A percentile compares a stretch with the other conserved stretches of the same genome.
phyloP scores from a whole-genome alignment of 306 rosid genomes.

The Ziziphus jujuba region DNA sequence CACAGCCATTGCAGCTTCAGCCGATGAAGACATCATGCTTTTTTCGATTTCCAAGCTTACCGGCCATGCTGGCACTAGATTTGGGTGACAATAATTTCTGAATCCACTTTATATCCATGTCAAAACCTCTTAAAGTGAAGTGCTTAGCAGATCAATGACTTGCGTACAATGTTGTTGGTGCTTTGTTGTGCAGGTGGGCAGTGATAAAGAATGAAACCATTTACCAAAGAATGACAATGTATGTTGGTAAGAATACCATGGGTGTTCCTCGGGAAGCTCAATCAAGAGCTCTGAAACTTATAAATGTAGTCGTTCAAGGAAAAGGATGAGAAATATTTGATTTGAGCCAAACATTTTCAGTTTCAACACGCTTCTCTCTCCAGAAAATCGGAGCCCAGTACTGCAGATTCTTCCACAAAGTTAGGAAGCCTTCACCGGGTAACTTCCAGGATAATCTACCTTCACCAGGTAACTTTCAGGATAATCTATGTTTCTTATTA shows the following conservation, averaged over 20 bases:
- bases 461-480: too few relatives aligned
- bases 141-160: too few relatives aligned
- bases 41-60: constrained; percentile 49
- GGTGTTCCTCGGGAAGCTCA: neutral
- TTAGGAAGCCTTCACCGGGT: too few relatives aligned
- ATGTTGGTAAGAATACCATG: neutral
- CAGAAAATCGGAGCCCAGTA: too few relatives aligned
- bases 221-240: neutral
- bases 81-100: neutral
- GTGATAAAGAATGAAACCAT: neutral
- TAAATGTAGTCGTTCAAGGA: neutral
- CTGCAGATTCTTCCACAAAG: too few relatives aligned
- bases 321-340: too few relatives aligned
- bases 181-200: neutral
- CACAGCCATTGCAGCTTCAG: constrained; percentile 47
- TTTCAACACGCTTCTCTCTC: neutral
- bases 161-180: too few relatives aligned
- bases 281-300: constrained; percentile 2
- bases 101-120: too few relatives aligned
- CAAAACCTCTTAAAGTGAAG: too few relatives aligned
- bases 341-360: constrained; percentile 14
- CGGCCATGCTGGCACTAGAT: constrained; percentile 35
- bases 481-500: too few relatives aligned
- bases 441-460: too few relatives aligned
- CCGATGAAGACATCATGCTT: constrained; percentile 42